These are phyloP conservation scores for Phenoliferia sp. DNA, from an alignment of 1,284 basidiomycete species.

Conservation along the genomic window DNA sequence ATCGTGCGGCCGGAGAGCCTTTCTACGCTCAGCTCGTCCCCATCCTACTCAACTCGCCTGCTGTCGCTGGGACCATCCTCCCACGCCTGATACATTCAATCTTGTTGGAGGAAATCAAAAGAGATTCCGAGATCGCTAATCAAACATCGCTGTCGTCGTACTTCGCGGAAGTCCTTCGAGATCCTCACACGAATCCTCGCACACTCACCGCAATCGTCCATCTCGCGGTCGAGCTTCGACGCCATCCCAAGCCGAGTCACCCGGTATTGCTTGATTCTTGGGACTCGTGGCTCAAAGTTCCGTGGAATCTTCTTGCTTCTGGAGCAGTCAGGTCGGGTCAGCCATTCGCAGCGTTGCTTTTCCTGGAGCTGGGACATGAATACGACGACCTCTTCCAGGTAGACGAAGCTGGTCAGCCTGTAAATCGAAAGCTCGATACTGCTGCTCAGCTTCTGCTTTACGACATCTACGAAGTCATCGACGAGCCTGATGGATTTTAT, in stretches of 20 bases:
- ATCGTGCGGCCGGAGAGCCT: conserved; percentile 52
- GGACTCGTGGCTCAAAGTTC: conserved; percentile 78
- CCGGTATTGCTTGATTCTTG: conserved; percentile 53
- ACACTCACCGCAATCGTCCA: conserved; percentile 54
- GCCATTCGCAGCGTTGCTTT: conserved; percentile 83
- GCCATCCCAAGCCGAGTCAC: conserved; percentile 50
- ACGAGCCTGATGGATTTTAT: conserved; percentile 97
- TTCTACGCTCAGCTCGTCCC: conserved; percentile 66
- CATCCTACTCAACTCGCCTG: conserved; percentile 54
- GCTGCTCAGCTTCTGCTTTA: conserved; percentile 66
- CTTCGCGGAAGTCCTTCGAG: conserved; percentile 49
- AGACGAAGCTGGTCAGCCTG: background rate
- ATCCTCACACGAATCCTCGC: conserved; percentile 41
- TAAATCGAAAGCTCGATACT: conserved; percentile 16
- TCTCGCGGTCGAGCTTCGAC: conserved; percentile 67
- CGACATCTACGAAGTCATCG: conserved; percentile 87
- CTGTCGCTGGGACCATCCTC: conserved; percentile 62
- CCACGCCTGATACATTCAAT: conserved; percentile 70
- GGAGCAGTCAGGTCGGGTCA: conserved; percentile 72
- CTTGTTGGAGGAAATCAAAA: conserved; percentile 46
- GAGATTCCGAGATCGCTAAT: background rate
- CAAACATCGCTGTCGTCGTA: conserved; percentile 29
- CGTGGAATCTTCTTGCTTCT: conserved; percentile 65
- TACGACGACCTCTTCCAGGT: conserved; percentile 41
- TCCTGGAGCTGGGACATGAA: conserved; percentile 74